Base-by-base conservation (phyloP, 1,284 basidiomycete genomes). In the Fereydounia khargensis region DNA sequence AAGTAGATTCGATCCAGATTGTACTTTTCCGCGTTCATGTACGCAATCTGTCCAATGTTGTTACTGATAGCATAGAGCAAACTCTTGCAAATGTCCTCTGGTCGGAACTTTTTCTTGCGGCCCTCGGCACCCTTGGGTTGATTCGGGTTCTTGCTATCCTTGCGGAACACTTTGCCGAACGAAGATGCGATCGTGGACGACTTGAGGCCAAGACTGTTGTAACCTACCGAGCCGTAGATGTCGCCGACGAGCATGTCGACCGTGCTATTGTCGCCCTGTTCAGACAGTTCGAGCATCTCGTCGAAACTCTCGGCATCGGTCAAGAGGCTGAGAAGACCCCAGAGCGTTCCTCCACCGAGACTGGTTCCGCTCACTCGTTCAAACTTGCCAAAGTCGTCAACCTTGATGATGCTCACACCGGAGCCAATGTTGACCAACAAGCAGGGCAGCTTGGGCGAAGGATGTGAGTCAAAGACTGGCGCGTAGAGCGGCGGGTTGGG, bases 21-120 rank as follows among this genome's bases (percentile, higher is more conserved):
- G 77, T 97, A 96, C 81, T 98, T 97, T 77, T 98, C 95, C 37
- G 95, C 95, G 73, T 98, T 98, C 94, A 99, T 96, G 79, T 94
- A 96, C 89, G 95, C 95, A 79, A 99, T 97, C 78, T 99, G 95
- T 5, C 95, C 95, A 67, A 99, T 99, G 78, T 99, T 99, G 79
- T 99, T 99, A 65, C 89, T 91, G 53, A 99, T 85, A 14, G 92
- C 94, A 77, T 97, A 98, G 22, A 98, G 81, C 69, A 98, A 79
- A 45, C 63, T 72, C 75, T 86, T 86, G 78, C 89, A 91, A 73
- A 99, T 94, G 76, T 99, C 95, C 77, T 97, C 90, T 6, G 91
- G 84, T 27, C 81, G 85, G 79, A 96, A 97, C 44, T 81, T 84
- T 59, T 79, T 80, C 78, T 86, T 88, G 10, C 71, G 47, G 16